Conservation (phyloP, 75 land plant species). For the Pinus taeda region DNA sequence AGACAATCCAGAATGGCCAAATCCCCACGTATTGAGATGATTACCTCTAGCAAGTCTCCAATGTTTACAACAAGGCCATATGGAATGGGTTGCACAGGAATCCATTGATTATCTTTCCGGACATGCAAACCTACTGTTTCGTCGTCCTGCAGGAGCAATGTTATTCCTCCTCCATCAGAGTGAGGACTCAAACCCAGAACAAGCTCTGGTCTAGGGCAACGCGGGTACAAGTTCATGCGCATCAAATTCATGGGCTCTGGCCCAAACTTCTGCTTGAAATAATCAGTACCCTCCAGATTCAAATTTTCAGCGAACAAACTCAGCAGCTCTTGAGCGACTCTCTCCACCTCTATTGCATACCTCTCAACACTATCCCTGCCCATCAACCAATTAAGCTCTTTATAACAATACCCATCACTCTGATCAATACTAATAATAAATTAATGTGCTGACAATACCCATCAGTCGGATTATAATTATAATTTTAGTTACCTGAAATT, state of each 20-base stretch:
- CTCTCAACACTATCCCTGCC: background rate
- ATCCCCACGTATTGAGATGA: background rate
- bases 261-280: background rate
- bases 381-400: too few species aligned
- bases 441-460: too few species aligned
- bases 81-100: conserved; percentile 16
- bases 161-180: conserved; percentile 21
- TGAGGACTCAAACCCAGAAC: conserved; percentile 21
- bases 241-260: background rate
- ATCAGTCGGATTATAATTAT: too few species aligned
- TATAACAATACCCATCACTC: too few species aligned
- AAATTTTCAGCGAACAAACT: conserved; percentile 2
- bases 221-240: conserved; percentile 26
- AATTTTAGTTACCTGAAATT: conserved; percentile 22
- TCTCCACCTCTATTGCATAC: background rate
- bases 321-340: background rate
- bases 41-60: conserved; percentile 31
- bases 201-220: conserved; percentile 26
- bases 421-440: too few species aligned
- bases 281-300: too few species aligned
- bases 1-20: background rate
- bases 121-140: conserved; percentile 25
- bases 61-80: conserved; percentile 20
- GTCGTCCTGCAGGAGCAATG: conserved; percentile 18
- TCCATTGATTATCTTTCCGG: conserved; percentile 17